Evolutionary conservation across 495 filamentous ascomycete species (phyloP).

Genomic region (Gamarada debralockiae): DNA sequence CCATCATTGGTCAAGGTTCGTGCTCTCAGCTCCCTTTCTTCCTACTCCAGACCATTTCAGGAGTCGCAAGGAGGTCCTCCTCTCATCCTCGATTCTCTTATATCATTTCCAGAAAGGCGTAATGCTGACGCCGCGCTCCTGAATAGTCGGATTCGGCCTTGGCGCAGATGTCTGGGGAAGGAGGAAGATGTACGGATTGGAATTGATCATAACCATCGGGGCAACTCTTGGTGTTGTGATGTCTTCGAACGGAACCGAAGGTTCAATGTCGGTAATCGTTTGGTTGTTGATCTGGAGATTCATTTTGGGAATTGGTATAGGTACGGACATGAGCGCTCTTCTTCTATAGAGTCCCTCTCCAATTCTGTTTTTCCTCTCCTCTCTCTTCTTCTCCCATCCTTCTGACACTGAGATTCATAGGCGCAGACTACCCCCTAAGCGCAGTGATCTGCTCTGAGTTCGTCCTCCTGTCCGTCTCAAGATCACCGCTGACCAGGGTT

Average conservation of each 20-base stretch:
- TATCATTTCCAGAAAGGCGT: too few species aligned
- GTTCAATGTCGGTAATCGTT: conserved; percentile 58
- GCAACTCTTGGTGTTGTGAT: conserved; percentile 51
- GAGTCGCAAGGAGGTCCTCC: too few species aligned
- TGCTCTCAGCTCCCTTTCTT: too few species aligned
- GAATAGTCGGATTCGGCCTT: conserved; percentile 66
- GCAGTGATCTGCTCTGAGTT: too few species aligned
- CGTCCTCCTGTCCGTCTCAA: too few species aligned
- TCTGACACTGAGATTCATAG: conserved; percentile 46
- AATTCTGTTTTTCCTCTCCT: not conserved
- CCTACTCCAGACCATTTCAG: not conserved
- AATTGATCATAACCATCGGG: conserved; percentile 58
- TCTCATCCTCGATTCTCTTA: too few species aligned
- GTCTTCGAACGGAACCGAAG: conserved; percentile 27
- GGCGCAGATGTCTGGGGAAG: conserved; percentile 63
- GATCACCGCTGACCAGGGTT: too few species aligned
- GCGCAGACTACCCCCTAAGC: conserved; percentile 59
- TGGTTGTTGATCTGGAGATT: conserved; percentile 72
- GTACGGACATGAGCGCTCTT: conserved; percentile 46
- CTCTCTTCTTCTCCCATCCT: not conserved
- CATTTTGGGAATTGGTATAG: conserved; percentile 58
- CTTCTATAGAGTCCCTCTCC: too few species aligned
- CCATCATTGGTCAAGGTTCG: conserved; percentile 2
- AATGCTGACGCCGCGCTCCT: conserved; percentile 55
- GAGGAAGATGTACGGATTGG: conserved; percentile 72